A percentile compares a stretch with the other conserved stretches of the same genome.
phyloP scores from a whole-genome alignment of 495 filamentous ascomycete genomes.

The Tuber brumale region DNA sequence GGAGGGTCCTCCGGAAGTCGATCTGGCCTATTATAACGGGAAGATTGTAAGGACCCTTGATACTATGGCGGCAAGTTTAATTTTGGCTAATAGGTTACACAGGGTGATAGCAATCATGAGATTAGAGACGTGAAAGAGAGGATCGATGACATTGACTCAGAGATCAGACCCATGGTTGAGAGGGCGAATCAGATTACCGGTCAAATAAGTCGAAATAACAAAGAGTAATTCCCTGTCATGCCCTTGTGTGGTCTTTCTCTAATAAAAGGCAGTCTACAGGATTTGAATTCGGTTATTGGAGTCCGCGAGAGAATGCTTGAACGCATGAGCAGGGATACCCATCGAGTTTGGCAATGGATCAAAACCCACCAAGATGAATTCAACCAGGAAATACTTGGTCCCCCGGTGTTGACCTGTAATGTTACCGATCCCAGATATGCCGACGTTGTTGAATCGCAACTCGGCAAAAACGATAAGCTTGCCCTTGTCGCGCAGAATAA shows the following conservation, averaged over 20 bases:
- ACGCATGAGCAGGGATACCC: constrained; percentile 54
- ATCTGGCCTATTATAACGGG: constrained; percentile 50
- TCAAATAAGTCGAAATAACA: constrained; percentile 44
- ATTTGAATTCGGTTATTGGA: constrained; percentile 68
- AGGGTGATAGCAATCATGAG: constrained; percentile 49
- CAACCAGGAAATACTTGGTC: constrained; percentile 75
- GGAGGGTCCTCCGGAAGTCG: constrained; percentile 48
- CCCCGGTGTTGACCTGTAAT: constrained; percentile 73
- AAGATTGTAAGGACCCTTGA: constrained; percentile 48
- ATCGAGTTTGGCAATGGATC: constrained; percentile 72
- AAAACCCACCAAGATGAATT: constrained; percentile 63
- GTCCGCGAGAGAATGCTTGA: constrained; percentile 62
- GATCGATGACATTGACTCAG: constrained; percentile 36
- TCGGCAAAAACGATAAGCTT: constrained; percentile 58
- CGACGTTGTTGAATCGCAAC: constrained; percentile 63
- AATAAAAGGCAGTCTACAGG: constrained; percentile 43
- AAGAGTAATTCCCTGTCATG: constrained; percentile 38
- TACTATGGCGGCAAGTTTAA: neutral
- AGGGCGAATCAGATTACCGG: constrained; percentile 33
- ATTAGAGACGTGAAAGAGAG: constrained; percentile 47
- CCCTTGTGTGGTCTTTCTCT: neutral
- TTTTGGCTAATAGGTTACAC: constrained; percentile 17
- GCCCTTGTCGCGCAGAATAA: constrained; percentile 69
- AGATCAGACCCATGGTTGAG: constrained; percentile 40
- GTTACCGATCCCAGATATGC: constrained; percentile 69